Evolutionary conservation across 192 early-diverging fungal species (phyloP).

Genomic region (Backusella liffmaniae): DNA sequence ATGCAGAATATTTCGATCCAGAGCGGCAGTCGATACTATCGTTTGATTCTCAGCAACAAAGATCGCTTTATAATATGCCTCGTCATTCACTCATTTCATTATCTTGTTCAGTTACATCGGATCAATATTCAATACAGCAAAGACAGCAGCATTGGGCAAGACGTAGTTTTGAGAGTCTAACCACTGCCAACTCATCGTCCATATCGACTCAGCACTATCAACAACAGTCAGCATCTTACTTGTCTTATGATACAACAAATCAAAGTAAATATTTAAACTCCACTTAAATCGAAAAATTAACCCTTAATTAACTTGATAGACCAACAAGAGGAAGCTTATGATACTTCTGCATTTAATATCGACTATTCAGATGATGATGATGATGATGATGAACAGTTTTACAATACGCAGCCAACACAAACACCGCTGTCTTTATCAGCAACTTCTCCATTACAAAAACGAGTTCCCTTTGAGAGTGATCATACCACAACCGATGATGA

Average conservation of each 20-base stretch:
- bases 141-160: not conserved
- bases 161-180: conserved; percentile 21
- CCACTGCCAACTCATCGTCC: conserved; percentile 1
- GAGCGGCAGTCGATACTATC: not conserved
- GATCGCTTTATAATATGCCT: not conserved
- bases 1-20: conserved; percentile 15
- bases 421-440: not conserved
- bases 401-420: not conserved
- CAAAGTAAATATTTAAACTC: not conserved
- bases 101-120: conserved; percentile 19
- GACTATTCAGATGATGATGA: conserved; percentile 39
- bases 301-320: not conserved
- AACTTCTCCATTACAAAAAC: not conserved
- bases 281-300: not conserved
- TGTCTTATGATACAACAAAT: not conserved
- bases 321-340: conserved; percentile 11
- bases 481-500: conserved; percentile 13
- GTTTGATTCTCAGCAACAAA: not conserved
- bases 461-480: not conserved
- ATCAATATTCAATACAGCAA: conserved; percentile 5
- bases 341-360: conserved; percentile 36
- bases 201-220: conserved; percentile 1
- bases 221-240: not conserved
- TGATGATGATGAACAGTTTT: not conserved
- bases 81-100: conserved; percentile 9